Conservation (phyloP, 495 filamentous ascomycete species). For the Neurospora sp. region DNA sequence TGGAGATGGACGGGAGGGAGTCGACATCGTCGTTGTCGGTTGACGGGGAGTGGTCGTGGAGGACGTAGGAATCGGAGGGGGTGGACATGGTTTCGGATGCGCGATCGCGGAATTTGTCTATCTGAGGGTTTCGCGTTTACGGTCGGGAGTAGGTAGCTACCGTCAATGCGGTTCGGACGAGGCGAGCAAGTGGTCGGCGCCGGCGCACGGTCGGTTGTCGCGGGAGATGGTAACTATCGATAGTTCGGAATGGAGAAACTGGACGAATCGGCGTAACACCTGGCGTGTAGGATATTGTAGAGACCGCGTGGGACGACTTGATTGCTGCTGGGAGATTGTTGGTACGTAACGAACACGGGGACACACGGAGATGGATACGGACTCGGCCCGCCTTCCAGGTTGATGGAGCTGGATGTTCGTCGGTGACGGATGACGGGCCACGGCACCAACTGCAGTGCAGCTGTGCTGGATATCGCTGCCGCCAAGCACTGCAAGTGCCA, state of each 20-base stretch:
- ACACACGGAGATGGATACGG: background rate
- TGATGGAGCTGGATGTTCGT: background rate
- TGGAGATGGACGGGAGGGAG: conserved; percentile 67
- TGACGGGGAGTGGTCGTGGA: conserved; percentile 29
- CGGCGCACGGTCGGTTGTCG: background rate
- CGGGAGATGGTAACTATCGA: background rate
- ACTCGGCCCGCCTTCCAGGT: background rate
- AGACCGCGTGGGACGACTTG: background rate
- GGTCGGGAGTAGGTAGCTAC: background rate
- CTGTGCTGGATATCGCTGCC: background rate
- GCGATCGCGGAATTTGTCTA: background rate
- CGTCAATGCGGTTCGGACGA: background rate
- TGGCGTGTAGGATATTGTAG: background rate
- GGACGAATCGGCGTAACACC: background rate
- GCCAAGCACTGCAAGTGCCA: background rate
- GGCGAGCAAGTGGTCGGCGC: background rate
- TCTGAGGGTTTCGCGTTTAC: background rate
- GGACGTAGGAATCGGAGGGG: conserved; percentile 33
- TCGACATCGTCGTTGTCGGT: conserved; percentile 56
- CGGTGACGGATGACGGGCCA: background rate
- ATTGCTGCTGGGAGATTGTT: background rate
- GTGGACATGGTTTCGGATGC: conserved; percentile 9
- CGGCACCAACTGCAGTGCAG: background rate
- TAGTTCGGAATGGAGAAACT: background rate
- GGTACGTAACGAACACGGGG: background rate